These are phyloP conservation scores for Blastobotrys arbuscula DNA, from an alignment of 1,139 yeast species.

Conservation along the genomic window DNA sequence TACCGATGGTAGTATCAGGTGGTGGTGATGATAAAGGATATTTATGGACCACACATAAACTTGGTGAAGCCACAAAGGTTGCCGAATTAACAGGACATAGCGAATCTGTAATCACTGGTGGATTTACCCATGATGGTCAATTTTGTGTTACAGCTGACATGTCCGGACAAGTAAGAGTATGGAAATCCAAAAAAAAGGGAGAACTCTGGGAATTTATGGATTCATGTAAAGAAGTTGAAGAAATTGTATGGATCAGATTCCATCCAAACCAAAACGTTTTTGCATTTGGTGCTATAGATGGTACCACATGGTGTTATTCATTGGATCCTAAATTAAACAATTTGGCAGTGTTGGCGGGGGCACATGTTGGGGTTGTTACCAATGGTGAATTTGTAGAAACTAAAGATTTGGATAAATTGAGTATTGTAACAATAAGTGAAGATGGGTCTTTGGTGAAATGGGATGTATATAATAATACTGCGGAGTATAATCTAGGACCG, in stretches of 20 bases:
- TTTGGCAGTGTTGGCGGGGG: slow-evolving; percentile 72
- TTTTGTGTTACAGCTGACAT: slow-evolving; percentile 86
- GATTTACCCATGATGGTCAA: slow-evolving; percentile 76
- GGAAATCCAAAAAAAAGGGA: slow-evolving; percentile 66
- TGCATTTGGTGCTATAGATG: slow-evolving; percentile 93
- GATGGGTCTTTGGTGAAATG: slow-evolving; percentile 85
- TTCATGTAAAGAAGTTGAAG: slow-evolving; percentile 82
- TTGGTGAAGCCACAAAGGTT: slow-evolving; percentile 70
- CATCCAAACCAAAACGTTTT: slow-evolving; percentile 68
- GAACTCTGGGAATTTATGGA: slow-evolving; percentile 72
- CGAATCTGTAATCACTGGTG: slow-evolving; percentile 82
- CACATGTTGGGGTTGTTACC: slow-evolving; percentile 45
- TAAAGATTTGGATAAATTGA: slow-evolving; percentile 53
- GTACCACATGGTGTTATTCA: slow-evolving; percentile 91
- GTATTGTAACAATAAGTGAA: slow-evolving; percentile 74
- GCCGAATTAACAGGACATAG: slow-evolving; percentile 71
- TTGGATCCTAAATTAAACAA: slow-evolving; percentile 55
- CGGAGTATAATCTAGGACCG: slow-evolving; percentile 53
- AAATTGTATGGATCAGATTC: slow-evolving; percentile 65
- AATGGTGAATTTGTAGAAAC: slow-evolving; percentile 67
- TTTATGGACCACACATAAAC: slow-evolving; percentile 85
- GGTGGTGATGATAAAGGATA: slow-evolving; percentile 88
- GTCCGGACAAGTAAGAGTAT: slow-evolving; percentile 80
- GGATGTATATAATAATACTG: slow-evolving; percentile 78
- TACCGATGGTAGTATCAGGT: slow-evolving; percentile 81